Base-by-base conservation (phyloP, 2,329 filamentous ascomycete species). In the Trichoderma afroharzianum region DNA sequence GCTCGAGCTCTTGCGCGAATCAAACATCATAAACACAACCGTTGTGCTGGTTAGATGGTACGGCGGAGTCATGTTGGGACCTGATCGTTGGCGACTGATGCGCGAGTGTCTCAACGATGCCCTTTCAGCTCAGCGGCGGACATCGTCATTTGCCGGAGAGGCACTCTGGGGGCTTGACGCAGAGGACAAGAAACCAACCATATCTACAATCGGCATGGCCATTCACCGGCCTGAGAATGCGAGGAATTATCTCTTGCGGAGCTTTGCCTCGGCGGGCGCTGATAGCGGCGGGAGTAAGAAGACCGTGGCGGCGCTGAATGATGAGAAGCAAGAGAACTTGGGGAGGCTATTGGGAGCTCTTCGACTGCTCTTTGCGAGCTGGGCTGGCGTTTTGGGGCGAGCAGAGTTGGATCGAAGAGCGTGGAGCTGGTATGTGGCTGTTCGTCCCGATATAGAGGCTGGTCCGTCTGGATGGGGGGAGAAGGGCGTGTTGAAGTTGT, bases 401-500 rank as follows among this genome's bases (percentile, higher is more conserved):
- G 84, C 87, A 18, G 93, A 97, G 76, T 83, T 97, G 67, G 93
- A 97, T 78, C 86, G 86, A 73, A 87, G 90, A 72, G 92, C 93
- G 21, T 97, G 93, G 93, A 83, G 83, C 12, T 97, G 94, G 94
- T 97, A 97, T 80, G 84, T 92, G 2, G 86, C 88, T 26, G 89
- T 95, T 24, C 85, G 94, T 73, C 94, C 94, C 1, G 90, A 93
- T 24, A 92, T 97, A 3, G 90, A 92, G 72, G 82, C 85, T 71
- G 94, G 94, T 0, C 88, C 88, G 62, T 88, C 89, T 24, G 94
- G 94, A 2, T 97, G 94, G 94, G 94, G 94, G 32, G 92, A 91
- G 14, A 96, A 95, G 80, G 93, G 92, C 1, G 82, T 84, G 68
- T 83, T 97, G 32, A 89, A 85, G 75, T 79, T 97, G 43, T 82